phyloP scores from a whole-genome alignment of 2,329 filamentous ascomycete species.

The Davidsoniella virescens region DNA sequence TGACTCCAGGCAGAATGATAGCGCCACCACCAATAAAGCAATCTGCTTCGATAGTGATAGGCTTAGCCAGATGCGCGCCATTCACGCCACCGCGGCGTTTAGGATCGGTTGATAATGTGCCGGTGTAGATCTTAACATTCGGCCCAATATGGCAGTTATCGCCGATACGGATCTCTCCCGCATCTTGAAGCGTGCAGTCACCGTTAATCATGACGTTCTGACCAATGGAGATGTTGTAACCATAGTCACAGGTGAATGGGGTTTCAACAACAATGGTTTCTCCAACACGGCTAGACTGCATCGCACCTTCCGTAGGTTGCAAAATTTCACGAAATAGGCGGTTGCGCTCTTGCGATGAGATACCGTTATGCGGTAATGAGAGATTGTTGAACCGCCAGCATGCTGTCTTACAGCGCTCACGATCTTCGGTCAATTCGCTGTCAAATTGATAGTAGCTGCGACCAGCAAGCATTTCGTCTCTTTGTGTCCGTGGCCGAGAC shows the following conservation, averaged over 20 bases:
- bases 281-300: constrained; percentile 45
- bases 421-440: constrained; percentile 61
- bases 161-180: constrained; percentile 69
- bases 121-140: constrained; percentile 73
- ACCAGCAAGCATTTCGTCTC: constrained; percentile 77
- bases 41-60: constrained; percentile 69
- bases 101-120: constrained; percentile 55
- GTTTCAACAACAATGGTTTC: constrained; percentile 64
- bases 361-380: constrained; percentile 54
- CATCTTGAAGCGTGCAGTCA: constrained; percentile 74
- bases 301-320: constrained; percentile 41
- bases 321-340: constrained; percentile 58
- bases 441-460: constrained; percentile 67
- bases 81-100: constrained; percentile 57
- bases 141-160: constrained; percentile 62
- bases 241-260: constrained; percentile 86
- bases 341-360: constrained; percentile 50
- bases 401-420: constrained; percentile 67
- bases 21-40: constrained; percentile 69
- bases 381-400: constrained; percentile 80
- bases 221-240: constrained; percentile 83
- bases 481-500: constrained; percentile 43
- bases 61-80: constrained; percentile 52
- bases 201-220: constrained; percentile 70
- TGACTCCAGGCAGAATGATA: constrained; percentile 62